These are phyloP conservation scores for Sporisorium exsertum DNA, from an alignment of 1,284 basidiomycete genomes.

Conservation along the genomic window DNA sequence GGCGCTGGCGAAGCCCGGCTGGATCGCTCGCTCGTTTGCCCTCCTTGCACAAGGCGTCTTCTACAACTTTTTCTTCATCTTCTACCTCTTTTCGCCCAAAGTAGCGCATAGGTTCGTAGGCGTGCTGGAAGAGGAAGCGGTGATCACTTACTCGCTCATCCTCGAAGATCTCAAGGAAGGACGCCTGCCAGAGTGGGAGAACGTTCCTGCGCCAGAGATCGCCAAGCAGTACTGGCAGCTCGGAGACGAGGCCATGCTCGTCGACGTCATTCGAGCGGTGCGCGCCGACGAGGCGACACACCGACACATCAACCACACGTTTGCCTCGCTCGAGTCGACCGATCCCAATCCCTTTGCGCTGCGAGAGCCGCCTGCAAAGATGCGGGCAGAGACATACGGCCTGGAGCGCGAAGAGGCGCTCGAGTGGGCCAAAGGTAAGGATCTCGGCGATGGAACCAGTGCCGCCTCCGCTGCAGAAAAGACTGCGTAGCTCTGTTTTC, in stretches of 20 bases:
- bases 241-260: constrained; percentile 76
- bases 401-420: constrained; percentile 57
- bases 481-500: constrained; percentile 19
- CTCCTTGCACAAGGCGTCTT: constrained; percentile 72
- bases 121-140: constrained; percentile 94
- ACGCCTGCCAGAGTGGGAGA: constrained; percentile 84
- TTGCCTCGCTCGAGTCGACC: constrained; percentile 46
- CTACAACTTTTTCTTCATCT: constrained; percentile 72
- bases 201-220: constrained; percentile 81
- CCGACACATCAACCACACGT: constrained; percentile 59
- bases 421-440: constrained; percentile 36
- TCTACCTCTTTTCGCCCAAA: constrained; percentile 82
- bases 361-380: constrained; percentile 41
- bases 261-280: constrained; percentile 90
- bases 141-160: constrained; percentile 76
- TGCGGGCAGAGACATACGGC: constrained; percentile 46
- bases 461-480: constrained; percentile 27
- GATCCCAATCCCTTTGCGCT: constrained; percentile 59
- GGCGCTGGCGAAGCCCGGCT: constrained; percentile 43
- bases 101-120: constrained; percentile 93
- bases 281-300: constrained; percentile 82
- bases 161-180: constrained; percentile 88
- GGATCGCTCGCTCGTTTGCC: constrained; percentile 33
- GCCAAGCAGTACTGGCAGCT: constrained; percentile 91
- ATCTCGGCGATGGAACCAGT: constrained; percentile 8